Base-by-base conservation (phyloP, 371 early-diverging fungal species). In the Zopfochytrium polystomum region DNA sequence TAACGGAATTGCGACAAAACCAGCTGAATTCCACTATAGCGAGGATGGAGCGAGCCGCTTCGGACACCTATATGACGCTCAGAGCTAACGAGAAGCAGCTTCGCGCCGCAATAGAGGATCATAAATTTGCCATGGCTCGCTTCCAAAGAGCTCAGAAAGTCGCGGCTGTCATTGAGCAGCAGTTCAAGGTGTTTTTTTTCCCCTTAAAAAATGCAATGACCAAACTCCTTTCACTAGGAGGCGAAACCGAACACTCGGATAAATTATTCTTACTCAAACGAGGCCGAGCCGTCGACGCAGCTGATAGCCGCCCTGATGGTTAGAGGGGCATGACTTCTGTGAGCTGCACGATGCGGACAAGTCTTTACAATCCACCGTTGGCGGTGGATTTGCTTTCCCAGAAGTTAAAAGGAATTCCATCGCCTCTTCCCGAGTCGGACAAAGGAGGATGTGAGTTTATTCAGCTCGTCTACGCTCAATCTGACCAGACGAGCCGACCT, bases 241-340 rank as follows among this genome's bases (percentile, higher is more conserved):
- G 78, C 78, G n/a, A 62, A 60, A 52, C 78, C 78, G 31, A 77
- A 77, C 38, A 47, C 62, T 6, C 70, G 68, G 56, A 71, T 77
- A 22, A 72, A 77, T 60, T 77, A 76, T 55, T 63, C 58, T 3
- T 46, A 66, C 38, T 33, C 72, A 59, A 46, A 6, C 3, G 71
- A 72, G n/a, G 57, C 48, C 6, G 74, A 71, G 56, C 75, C 75
- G 2, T 69, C 70, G 4, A 72, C 78, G 13, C 78, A 74, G 58
- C 60, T 77, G 22, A 43, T 77, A 47, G 78, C 78, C 0, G 71
- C 75, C 18, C 34, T 72, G 33, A 61, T 72, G 32, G 7, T 54
- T 11, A 43, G 52, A 32, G 66, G 31, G n/a, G n/a, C n/a, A n/a
- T n/a, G n/a, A n/a, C n/a, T n/a, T n/a, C n/a, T n/a, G n/a, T n/a